Percentiles rank a stretch among this genome's conserved stretches.
Evolutionary conservation across 2,329 filamentous ascomycete species (phyloP).

Genomic region (Botrytis hyacinthi): DNA sequence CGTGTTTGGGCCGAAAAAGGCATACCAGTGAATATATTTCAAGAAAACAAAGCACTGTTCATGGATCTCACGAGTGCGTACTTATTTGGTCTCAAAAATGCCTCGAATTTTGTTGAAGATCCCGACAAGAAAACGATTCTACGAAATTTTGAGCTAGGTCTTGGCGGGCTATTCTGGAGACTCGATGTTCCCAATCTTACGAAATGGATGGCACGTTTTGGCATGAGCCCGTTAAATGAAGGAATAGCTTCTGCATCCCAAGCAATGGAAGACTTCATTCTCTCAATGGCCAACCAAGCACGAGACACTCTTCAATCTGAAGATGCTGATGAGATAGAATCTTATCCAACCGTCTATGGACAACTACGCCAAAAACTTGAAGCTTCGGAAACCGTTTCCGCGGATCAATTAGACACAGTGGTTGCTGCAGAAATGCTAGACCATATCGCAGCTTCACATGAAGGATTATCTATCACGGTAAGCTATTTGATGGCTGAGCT

Average conservation of each 20-base stretch:
- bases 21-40: background rate
- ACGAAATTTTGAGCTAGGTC: background rate
- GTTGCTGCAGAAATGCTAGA: constrained; percentile 71
- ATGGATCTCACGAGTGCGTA: constrained; percentile 4
- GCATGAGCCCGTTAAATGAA: background rate
- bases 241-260: background rate
- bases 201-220: background rate
- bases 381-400: background rate
- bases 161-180: background rate
- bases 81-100: background rate
- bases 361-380: background rate
- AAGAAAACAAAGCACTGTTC: background rate
- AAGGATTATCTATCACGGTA: constrained; percentile 67
- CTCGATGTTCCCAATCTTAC: background rate
- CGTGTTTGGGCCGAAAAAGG: background rate
- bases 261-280: background rate
- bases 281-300: background rate
- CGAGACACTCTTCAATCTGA: background rate
- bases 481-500: constrained; percentile 60
- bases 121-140: background rate
- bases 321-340: background rate
- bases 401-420: constrained; percentile 8
- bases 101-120: background rate
- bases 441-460: constrained; percentile 72
- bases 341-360: background rate